phyloP scores from a whole-genome alignment of 2,329 filamentous ascomycete species.

The Colletotrichum incanum region DNA sequence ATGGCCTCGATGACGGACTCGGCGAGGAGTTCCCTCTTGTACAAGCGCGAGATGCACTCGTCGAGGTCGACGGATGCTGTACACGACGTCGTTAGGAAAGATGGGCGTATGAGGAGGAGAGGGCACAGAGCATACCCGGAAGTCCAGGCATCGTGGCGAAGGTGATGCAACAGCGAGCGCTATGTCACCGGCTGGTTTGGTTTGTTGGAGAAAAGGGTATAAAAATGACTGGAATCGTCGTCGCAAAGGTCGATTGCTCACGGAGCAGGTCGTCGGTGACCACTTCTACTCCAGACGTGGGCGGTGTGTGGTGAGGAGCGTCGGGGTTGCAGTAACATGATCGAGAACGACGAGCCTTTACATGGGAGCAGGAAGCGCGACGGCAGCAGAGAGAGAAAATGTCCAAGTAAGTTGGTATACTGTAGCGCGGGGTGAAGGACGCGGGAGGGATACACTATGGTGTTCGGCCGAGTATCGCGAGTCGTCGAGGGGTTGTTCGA shows the following conservation, averaged over 20 bases:
- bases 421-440: not conserved
- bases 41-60: slow-evolving; percentile 96
- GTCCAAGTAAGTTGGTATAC: not conserved
- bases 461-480: not conserved
- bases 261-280: slow-evolving; percentile 49
- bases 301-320: slow-evolving; percentile 54
- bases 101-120: slow-evolving; percentile 8
- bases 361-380: slow-evolving; percentile 46
- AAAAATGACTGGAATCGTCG: not conserved
- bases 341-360: slow-evolving; percentile 52
- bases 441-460: slow-evolving; percentile 3
- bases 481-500: not conserved
- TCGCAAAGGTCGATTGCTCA: slow-evolving; percentile 28
- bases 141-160: slow-evolving; percentile 68
- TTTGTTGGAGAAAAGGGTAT: not conserved
- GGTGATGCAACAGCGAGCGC: slow-evolving; percentile 14
- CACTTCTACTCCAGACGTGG: slow-evolving; percentile 55
- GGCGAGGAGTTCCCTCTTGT: slow-evolving; percentile 96
- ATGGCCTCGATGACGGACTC: slow-evolving; percentile 99
- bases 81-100: slow-evolving; percentile 19
- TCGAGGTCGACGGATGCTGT: slow-evolving; percentile 96
- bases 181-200: not conserved
- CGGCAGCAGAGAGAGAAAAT: slow-evolving; percentile 11
- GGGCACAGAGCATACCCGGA: slow-evolving; percentile 60
- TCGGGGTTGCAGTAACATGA: slow-evolving; percentile 59